phyloP scores from a whole-genome alignment of 1,284 basidiomycete species.

The Coriolopsis trogii region DNA sequence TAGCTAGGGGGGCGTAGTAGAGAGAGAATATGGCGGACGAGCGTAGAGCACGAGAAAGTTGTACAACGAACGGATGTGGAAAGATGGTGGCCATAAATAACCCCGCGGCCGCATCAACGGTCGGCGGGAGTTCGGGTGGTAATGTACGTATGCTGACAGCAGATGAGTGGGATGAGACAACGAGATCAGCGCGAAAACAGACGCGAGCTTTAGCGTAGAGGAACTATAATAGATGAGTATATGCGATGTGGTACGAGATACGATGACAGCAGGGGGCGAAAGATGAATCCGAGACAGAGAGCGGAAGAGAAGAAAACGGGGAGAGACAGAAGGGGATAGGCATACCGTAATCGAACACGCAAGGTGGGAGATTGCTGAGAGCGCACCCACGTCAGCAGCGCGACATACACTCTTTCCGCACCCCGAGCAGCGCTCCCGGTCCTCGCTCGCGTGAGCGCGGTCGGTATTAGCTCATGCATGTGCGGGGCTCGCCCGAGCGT shows the following conservation, averaged over 20 bases:
- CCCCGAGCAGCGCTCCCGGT: too few relatives aligned
- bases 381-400: too few relatives aligned
- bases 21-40: not conserved
- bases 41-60: not conserved
- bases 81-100: slow-evolving; percentile 9
- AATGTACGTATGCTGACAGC: not conserved
- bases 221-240: too few relatives aligned
- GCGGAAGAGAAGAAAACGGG: not conserved
- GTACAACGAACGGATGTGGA: slow-evolving; percentile 4
- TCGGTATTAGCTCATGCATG: too few relatives aligned
- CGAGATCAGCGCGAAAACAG: not conserved
- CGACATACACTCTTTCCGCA: too few relatives aligned
- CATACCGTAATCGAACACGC: too few relatives aligned
- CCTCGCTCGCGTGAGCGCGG: too few relatives aligned
- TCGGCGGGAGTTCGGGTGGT: slow-evolving; percentile 2
- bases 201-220: too few relatives aligned
- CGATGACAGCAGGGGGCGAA: not conserved
- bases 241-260: not conserved
- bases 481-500: too few relatives aligned
- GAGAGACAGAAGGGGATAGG: not conserved
- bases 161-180: not conserved
- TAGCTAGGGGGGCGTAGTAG: too few relatives aligned
- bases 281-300: not conserved
- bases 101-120: not conserved
- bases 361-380: too few relatives aligned